These are phyloP conservation scores for Phytophthora sp. DNA, from an alignment of 352 stramenopile genomes.

Conservation along the genomic window DNA sequence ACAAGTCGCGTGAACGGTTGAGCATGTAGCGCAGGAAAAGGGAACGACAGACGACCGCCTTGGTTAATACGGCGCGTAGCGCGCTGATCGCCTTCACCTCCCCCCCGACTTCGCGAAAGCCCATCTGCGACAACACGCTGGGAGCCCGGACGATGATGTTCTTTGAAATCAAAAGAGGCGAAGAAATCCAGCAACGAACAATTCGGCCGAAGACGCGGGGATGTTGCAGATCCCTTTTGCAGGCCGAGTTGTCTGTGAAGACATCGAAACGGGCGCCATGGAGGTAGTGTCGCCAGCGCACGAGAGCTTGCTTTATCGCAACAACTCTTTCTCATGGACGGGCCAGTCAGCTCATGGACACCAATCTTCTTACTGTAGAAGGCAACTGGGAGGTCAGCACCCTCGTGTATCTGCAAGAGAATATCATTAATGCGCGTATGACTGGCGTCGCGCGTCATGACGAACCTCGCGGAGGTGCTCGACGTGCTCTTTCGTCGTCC, in stretches of 20 bases:
- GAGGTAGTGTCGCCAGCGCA: background rate
- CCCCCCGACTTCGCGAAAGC: background rate
- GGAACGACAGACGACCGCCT: background rate
- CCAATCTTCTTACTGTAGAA: background rate
- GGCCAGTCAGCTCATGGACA: background rate
- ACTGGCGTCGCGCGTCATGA: background rate
- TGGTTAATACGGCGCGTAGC: too few species aligned
- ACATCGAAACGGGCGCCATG: background rate
- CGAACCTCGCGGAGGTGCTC: constrained; percentile 33
- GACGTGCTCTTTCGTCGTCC: constrained; percentile 3
- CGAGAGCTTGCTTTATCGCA: background rate
- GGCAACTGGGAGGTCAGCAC: background rate
- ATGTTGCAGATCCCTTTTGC: background rate
- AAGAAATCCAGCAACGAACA: background rate
- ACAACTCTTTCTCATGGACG: background rate
- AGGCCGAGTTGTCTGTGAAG: background rate
- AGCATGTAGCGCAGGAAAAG: background rate
- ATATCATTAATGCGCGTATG: background rate
- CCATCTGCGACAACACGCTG: constrained; percentile 2
- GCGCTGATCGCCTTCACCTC: background rate
- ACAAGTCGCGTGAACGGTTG: background rate
- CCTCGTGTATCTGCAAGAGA: background rate
- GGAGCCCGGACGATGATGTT: background rate
- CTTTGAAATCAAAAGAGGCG: background rate
- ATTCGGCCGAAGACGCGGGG: background rate